A percentile compares a stretch with the other conserved stretches of the same genome.
Conservation (phyloP, 768 basidiomycete genomes). For the Boletus sensibilis region DNA sequence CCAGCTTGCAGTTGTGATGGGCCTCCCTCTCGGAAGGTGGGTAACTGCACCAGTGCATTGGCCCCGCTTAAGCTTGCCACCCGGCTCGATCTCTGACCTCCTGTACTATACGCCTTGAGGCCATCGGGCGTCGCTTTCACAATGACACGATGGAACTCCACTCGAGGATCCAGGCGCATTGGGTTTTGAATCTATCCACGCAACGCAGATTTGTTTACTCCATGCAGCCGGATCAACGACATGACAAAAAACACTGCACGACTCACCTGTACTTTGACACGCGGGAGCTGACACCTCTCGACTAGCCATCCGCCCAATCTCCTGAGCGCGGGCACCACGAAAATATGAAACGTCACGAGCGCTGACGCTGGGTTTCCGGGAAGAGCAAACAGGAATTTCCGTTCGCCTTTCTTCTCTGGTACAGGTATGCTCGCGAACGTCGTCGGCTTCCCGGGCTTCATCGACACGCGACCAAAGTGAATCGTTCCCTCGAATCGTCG, state of each 20-base stretch:
- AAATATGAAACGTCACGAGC: conserved; percentile 80
- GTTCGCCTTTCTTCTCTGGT: conserved; percentile 26
- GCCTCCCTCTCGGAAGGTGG: conserved; percentile 38
- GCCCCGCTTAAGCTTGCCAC: conserved; percentile 79
- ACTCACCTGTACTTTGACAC: conserved; percentile 63
- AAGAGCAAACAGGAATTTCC: conserved; percentile 76
- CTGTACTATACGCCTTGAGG: conserved; percentile 73
- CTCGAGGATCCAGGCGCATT: conserved; percentile 69
- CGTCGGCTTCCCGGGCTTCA: conserved; percentile 87
- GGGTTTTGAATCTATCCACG: conserved; percentile 49
- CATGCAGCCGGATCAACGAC: background rate
- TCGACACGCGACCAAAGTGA: conserved; percentile 82
- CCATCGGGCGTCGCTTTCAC: conserved; percentile 45
- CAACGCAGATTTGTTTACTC: background rate
- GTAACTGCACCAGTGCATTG: conserved; percentile 75
- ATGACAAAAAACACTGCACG: background rate
- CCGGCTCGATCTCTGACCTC: conserved; percentile 82
- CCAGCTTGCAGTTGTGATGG: conserved; percentile 48
- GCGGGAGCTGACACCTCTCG: conserved; percentile 54
- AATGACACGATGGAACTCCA: conserved; percentile 81
- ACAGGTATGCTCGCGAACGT: conserved; percentile 79
- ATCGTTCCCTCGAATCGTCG: conserved; percentile 69
- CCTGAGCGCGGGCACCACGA: conserved; percentile 79
- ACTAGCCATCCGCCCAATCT: conserved; percentile 66
- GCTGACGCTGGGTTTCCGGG: conserved; percentile 91